These are phyloP conservation scores for Umbelopsis sp. DNA, from an alignment of 371 early-diverging fungal species.

Conservation along the genomic window DNA sequence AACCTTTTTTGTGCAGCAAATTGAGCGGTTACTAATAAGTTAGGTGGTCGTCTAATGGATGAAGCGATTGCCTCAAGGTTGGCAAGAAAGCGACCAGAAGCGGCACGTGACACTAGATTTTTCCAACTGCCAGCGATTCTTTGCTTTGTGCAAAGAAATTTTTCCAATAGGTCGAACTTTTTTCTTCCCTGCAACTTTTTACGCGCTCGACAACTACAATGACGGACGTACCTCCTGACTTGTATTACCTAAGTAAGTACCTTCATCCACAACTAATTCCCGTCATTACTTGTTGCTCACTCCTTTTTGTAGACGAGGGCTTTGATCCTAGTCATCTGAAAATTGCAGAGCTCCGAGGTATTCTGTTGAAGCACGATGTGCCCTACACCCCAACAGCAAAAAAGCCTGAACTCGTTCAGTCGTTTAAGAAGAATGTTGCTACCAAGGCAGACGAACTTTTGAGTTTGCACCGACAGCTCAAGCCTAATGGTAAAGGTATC, in stretches of 20 bases:
- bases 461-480: constrained; percentile 1
- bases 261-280: neutral
- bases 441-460: constrained; percentile 7
- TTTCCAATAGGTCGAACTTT: neutral
- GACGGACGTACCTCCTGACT: constrained; percentile 10
- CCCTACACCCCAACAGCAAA: constrained; percentile 11
- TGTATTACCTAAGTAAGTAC: constrained; percentile 10
- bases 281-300: neutral
- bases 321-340: constrained; percentile 14
- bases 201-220: neutral
- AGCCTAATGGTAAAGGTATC: constrained; percentile 17
- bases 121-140: too few relatives aligned
- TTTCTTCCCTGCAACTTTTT: neutral
- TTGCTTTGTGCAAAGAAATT: neutral
- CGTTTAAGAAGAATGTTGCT: constrained; percentile 10
- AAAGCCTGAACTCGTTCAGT: constrained; percentile 16
- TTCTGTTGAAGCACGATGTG: constrained; percentile 19
- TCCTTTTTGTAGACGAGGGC: constrained; percentile 5
- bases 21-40: too few relatives aligned
- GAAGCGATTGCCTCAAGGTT: too few relatives aligned
- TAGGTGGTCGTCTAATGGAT: too few relatives aligned
- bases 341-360: constrained; percentile 14
- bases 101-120: too few relatives aligned
- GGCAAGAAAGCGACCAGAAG: too few relatives aligned
- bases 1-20: too few relatives aligned